phyloP scores from a whole-genome alignment of 2,329 filamentous ascomycete genomes.

The Aspergillus sp. region DNA sequence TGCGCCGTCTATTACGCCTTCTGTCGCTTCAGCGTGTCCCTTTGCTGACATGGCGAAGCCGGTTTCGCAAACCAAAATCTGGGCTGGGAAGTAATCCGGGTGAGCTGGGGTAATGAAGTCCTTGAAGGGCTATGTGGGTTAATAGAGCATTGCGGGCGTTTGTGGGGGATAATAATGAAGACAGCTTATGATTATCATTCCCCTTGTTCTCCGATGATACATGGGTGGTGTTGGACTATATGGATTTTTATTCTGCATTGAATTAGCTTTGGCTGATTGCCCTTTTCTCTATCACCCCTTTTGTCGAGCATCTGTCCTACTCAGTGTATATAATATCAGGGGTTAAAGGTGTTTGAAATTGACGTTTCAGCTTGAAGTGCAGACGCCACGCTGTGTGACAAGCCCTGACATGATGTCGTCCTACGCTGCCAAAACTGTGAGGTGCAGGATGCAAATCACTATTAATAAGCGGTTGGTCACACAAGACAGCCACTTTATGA shows the following conservation, averaged over 20 bases:
- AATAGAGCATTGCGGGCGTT: slow-evolving; percentile 15
- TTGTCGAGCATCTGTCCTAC: background rate
- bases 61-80: slow-evolving; percentile 32
- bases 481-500: background rate
- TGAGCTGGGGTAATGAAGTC: background rate
- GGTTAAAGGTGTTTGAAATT: background rate
- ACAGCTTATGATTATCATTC: background rate
- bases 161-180: background rate
- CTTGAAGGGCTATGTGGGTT: background rate
- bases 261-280: background rate
- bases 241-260: background rate
- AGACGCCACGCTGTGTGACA: background rate
- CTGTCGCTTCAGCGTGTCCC: slow-evolving; percentile 26
- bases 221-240: slow-evolving; percentile 15
- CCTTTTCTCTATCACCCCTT: background rate
- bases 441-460: background rate
- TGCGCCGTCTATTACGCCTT: slow-evolving; percentile 19
- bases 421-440: background rate
- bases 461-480: background rate
- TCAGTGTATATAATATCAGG: background rate
- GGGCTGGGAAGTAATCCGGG: slow-evolving; percentile 17
- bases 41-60: slow-evolving; percentile 29
- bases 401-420: background rate
- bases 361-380: background rate
- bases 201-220: background rate